Conservation (phyloP, 208 protist species). For the Wallacemonas rigidus region DNA sequence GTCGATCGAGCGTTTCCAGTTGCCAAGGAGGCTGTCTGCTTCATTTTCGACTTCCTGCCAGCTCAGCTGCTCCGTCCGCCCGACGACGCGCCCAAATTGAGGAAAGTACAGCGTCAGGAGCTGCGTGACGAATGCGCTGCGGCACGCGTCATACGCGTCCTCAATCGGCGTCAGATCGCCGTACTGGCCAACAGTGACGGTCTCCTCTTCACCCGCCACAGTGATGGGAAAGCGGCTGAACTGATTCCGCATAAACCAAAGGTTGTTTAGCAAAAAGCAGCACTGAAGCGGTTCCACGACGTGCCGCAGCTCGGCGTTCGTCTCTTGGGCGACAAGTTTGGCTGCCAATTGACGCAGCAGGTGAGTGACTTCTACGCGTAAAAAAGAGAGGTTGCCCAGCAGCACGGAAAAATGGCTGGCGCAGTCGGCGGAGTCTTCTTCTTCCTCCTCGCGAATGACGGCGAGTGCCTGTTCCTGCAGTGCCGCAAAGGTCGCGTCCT, state of each 20-base stretch:
- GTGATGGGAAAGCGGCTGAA: slow-evolving; percentile 19
- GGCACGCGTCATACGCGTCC: slow-evolving; percentile 39
- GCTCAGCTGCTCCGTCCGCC: slow-evolving; percentile 30
- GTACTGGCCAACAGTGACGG: slow-evolving; percentile 20
- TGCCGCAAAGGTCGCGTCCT: not conserved
- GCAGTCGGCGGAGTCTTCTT: slow-evolving; percentile 59
- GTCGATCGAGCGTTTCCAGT: slow-evolving; percentile 63
- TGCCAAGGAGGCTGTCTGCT: slow-evolving; percentile 57
- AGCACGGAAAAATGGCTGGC: slow-evolving; percentile 60
- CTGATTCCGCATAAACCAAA: slow-evolving; percentile 30
- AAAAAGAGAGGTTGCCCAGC: slow-evolving; percentile 62
- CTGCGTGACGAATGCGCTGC: slow-evolving; percentile 40
- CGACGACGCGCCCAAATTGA: slow-evolving; percentile 38
- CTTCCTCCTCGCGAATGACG: slow-evolving; percentile 57
- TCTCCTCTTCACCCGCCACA: slow-evolving; percentile 9
- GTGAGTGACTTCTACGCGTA: slow-evolving; percentile 70
- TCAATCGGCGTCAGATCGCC: slow-evolving; percentile 42
- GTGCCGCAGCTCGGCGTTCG: slow-evolving; percentile 3
- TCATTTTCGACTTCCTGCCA: slow-evolving; percentile 37
- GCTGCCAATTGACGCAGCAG: slow-evolving; percentile 43
- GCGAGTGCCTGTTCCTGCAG: slow-evolving; percentile 48
- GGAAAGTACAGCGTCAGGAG: slow-evolving; percentile 46
- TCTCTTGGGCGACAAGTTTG: slow-evolving; percentile 27
- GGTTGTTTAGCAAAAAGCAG: slow-evolving; percentile 58
- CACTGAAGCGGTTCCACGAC: slow-evolving; percentile 20